Conservation (phyloP, 768 basidiomycete species). For the Sporobolomyces roseus region DNA sequence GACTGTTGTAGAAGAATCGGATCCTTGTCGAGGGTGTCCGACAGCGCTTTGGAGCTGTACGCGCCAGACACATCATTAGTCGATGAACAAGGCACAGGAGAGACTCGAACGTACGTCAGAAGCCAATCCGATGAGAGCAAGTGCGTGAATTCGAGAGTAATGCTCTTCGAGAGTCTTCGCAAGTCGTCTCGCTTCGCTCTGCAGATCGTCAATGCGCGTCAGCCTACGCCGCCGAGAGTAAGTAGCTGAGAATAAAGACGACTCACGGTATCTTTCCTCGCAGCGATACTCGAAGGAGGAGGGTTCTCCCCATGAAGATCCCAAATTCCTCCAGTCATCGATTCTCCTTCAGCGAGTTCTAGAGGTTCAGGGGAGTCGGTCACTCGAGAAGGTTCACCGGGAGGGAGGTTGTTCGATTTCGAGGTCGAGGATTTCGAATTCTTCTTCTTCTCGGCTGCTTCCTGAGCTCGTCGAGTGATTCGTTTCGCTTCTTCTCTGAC, state of each 20-base stretch:
- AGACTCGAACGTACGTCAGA: too few relatives aligned
- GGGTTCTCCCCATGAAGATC: conserved; percentile 77
- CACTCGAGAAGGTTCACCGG: conserved; percentile 22
- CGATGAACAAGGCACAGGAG: neutral
- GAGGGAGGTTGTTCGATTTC: conserved; percentile 27
- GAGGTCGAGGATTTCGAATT: conserved; percentile 1
- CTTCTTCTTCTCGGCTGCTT: conserved; percentile 46
- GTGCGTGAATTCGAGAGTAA: conserved; percentile 26
- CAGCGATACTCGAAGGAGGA: conserved; percentile 85
- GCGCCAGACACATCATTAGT: too few relatives aligned
- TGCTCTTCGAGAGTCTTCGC: conserved; percentile 39
- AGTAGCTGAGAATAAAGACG: neutral
- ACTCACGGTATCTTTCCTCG: conserved; percentile 70
- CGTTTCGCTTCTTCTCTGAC: conserved; percentile 62
- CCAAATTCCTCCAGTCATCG: conserved; percentile 64
- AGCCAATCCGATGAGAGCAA: too few relatives aligned
- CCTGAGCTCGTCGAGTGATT: conserved; percentile 57
- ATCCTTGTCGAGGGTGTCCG: conserved; percentile 12
- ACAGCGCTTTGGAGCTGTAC: conserved; percentile 26
- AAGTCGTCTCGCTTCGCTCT: conserved; percentile 30
- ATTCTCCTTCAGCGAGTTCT: conserved; percentile 38
- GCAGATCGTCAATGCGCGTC: neutral
- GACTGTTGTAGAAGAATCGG: neutral
- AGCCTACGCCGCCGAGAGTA: neutral
- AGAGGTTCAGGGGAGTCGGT: conserved; percentile 41